phyloP scores from a whole-genome alignment of 2,329 filamentous ascomycete species.

The Claviceps humidiphila region DNA sequence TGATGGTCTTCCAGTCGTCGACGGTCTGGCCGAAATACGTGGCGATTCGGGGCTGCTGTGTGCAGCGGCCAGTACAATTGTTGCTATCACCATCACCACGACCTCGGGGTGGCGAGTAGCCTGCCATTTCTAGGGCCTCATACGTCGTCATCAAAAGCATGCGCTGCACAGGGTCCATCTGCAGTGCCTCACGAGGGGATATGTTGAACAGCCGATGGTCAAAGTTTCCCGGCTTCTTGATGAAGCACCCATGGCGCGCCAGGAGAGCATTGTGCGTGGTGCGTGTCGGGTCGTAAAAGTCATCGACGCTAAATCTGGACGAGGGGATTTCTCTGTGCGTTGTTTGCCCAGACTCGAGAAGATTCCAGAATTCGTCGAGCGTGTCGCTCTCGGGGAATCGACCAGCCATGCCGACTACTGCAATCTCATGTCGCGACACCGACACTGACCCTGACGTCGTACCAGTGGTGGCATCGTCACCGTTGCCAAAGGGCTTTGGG shows the following conservation, averaged over 20 bases:
- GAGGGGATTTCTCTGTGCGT: not conserved
- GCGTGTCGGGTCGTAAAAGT: not conserved
- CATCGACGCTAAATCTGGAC: not conserved
- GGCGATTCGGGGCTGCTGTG: slow-evolving; percentile 36
- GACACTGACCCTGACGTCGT: not conserved
- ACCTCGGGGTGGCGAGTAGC: not conserved
- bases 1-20: slow-evolving; percentile 67
- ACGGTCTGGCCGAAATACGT: slow-evolving; percentile 65
- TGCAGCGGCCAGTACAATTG: not conserved
- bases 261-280: not conserved
- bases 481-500: not conserved
- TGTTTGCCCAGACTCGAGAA: not conserved
- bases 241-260: slow-evolving; percentile 42
- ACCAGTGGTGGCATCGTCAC: not conserved
- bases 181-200: slow-evolving; percentile 62
- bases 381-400: not conserved
- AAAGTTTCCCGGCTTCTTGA: slow-evolving; percentile 60
- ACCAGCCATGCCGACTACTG: not conserved
- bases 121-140: slow-evolving; percentile 62
- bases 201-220: slow-evolving; percentile 75
- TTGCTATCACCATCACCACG: not conserved
- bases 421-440: not conserved
- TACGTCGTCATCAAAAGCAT: slow-evolving; percentile 63
- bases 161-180: slow-evolving; percentile 65
- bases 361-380: not conserved